Base-by-base conservation (phyloP, 2,329 filamentous ascomycete genomes). In the Thielaviopsis euricoi region DNA sequence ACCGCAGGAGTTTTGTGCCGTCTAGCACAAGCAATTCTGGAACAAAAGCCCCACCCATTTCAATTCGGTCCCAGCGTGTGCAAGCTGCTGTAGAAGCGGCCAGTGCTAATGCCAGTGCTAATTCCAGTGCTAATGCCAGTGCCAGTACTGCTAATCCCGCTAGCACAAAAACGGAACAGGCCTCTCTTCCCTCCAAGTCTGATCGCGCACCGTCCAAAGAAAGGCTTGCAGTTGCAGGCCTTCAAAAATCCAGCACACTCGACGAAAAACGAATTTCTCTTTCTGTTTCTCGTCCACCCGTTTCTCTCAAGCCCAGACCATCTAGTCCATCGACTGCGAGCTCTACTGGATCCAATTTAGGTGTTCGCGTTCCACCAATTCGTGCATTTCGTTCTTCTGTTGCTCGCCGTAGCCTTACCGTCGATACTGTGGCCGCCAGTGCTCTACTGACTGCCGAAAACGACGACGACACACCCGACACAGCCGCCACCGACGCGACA, bases 301-400 rank as follows among this genome's bases (percentile, higher is more conserved):
- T 66, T 50, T 67, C 59, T 6, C 52, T 58, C 21, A 57, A 57
- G 40, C 56, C 57, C 12, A 55, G 56, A 23, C 52, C 57, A 40
- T 52, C 60, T 33, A 59, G 55, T 48, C 58, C 58, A 43, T 61
- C 61, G 60, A 64, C 64, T 58, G 64, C 64, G 60, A 64, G 68
- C 51, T 64, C 65, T 13, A 67, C 70, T 25, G 55, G 58, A 21
- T 54, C 58, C 21, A 57, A 26, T 12, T 52, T 46, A 10, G 52
- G 56, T 26, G 68, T 70, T 60, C 71, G 71, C 53, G 71, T 80
- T 48, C 76, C 78, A 17, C 78, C 78, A 7, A 80, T 80, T 65
- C 75, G 79, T 57, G 70, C 72, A 9, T 79, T 80, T 63, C 74
- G 78, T 60, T 79, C 78, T 25, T 80, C 78, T 43, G 76, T 74